Percentiles rank a stretch among this genome's conserved stretches.
Conservation (phyloP, 2,329 filamentous ascomycete genomes). For the Colletotrichum tanaceti region DNA sequence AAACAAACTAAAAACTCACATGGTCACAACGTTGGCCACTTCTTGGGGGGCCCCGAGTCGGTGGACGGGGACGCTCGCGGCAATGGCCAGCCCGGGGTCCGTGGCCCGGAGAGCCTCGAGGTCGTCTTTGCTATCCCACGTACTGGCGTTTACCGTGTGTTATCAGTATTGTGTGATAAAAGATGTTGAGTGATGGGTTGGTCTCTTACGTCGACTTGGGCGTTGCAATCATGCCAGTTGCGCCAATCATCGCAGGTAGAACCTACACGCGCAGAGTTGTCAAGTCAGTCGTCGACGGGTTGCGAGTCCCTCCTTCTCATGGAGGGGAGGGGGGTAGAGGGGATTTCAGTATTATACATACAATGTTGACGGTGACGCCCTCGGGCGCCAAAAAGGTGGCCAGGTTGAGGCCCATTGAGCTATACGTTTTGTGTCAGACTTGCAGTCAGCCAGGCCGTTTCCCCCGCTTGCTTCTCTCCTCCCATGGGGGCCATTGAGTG, state of each 20-base stretch:
- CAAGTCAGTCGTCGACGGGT: background rate
- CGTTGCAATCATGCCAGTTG: conserved; percentile 51
- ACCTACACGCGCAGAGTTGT: conserved; percentile 43
- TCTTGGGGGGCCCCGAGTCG: conserved; percentile 51
- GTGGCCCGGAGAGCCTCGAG: conserved; percentile 46
- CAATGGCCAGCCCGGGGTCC: conserved; percentile 51
- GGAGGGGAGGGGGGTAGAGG: no score
- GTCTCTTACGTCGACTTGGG: conserved; percentile 46
- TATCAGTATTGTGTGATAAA: no score
- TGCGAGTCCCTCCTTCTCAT: background rate
- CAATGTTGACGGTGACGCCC: conserved; percentile 51
- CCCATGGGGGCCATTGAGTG: background rate
- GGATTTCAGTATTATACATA: conserved; percentile 40
- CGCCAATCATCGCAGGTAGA: conserved; percentile 51
- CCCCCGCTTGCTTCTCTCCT: background rate
- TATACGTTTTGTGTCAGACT: conserved; percentile 33
- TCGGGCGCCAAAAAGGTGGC: conserved; percentile 49
- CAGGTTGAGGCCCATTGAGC: conserved; percentile 52
- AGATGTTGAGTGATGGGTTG: no score
- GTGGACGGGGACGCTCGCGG: conserved; percentile 49
- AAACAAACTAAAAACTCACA: conserved; percentile 45
- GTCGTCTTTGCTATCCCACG: conserved; percentile 47
- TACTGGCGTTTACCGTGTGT: conserved; percentile 44
- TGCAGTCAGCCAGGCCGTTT: background rate
- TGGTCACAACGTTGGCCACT: conserved; percentile 49